These are phyloP conservation scores for Pyrenopolyporus hunteri DNA, from an alignment of 495 filamentous ascomycete genomes.

Conservation along the genomic window DNA sequence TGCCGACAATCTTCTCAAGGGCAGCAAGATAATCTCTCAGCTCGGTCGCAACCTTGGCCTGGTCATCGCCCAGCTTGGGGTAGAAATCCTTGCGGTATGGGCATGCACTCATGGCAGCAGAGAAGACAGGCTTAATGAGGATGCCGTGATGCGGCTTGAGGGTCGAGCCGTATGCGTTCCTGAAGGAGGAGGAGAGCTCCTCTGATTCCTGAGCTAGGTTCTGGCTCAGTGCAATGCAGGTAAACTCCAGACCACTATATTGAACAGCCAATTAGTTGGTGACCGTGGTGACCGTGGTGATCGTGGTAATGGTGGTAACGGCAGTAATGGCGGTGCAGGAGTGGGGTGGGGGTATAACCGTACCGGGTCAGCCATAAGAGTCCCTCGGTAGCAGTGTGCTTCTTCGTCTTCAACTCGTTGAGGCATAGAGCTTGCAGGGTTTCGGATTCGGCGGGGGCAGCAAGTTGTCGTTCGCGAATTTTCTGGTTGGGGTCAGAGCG, in stretches of 20 bases:
- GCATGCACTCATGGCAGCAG: conserved; percentile 86
- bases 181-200: conserved; percentile 88
- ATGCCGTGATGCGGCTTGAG: conserved; percentile 91
- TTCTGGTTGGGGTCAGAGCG: conserved; percentile 64
- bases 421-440: conserved; percentile 82
- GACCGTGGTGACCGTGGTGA: not conserved
- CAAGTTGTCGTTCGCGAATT: conserved; percentile 82
- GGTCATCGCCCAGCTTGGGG: conserved; percentile 74
- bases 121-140: conserved; percentile 86
- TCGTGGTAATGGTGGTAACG: not conserved
- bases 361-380: conserved; percentile 92
- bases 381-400: conserved; percentile 85
- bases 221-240: conserved; percentile 76
- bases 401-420: conserved; percentile 86
- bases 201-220: conserved; percentile 69
- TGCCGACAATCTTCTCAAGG: conserved; percentile 73
- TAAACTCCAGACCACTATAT: conserved; percentile 88
- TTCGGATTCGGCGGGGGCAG: conserved; percentile 74
- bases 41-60: conserved; percentile 63
- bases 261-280: conserved; percentile 10
- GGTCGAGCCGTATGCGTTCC: conserved; percentile 77
- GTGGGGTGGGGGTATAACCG: conserved; percentile 11
- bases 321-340: not conserved
- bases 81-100: conserved; percentile 94
- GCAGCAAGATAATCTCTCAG: conserved; percentile 73